Evolutionary conservation across 306 rosid species (phyloP).

Genomic region (Parietaria judaica): DNA sequence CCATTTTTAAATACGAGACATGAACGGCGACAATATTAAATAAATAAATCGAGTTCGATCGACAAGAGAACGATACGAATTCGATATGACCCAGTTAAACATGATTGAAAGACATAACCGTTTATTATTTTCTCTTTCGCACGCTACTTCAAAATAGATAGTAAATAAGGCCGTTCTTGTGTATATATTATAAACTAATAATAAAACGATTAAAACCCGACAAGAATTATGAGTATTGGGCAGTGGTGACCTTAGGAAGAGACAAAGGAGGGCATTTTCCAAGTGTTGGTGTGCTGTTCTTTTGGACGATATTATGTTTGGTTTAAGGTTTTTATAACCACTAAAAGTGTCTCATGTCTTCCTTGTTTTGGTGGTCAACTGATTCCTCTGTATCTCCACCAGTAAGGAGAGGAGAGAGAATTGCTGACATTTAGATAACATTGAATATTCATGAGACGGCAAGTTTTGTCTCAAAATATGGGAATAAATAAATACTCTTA

Average conservation of each 20-base stretch:
- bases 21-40: too few relatives aligned
- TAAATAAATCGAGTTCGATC: too few relatives aligned
- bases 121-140: too few relatives aligned
- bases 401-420: conserved; percentile 19
- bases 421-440: conserved; percentile 18
- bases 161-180: too few relatives aligned
- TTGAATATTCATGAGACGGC: conserved; percentile 52
- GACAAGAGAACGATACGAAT: too few relatives aligned
- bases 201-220: too few relatives aligned
- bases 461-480: conserved; percentile 15
- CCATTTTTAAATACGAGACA: too few relatives aligned
- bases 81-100: too few relatives aligned
- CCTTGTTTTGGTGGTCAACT: conserved; percentile 41
- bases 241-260: conserved; percentile 18
- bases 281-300: conserved; percentile 54
- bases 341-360: conserved; percentile 41
- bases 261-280: conserved; percentile 68
- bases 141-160: too few relatives aligned
- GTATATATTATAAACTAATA: too few relatives aligned
- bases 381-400: conserved; percentile 33
- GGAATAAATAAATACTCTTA: too few relatives aligned
- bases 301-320: conserved; percentile 75
- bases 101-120: too few relatives aligned
- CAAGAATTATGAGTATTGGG: conserved; percentile 5
- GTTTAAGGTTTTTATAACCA: conserved; percentile 23